Evolutionary conservation across 1,139 yeast species (phyloP).

Genomic region (Diutina mesorugosa): DNA sequence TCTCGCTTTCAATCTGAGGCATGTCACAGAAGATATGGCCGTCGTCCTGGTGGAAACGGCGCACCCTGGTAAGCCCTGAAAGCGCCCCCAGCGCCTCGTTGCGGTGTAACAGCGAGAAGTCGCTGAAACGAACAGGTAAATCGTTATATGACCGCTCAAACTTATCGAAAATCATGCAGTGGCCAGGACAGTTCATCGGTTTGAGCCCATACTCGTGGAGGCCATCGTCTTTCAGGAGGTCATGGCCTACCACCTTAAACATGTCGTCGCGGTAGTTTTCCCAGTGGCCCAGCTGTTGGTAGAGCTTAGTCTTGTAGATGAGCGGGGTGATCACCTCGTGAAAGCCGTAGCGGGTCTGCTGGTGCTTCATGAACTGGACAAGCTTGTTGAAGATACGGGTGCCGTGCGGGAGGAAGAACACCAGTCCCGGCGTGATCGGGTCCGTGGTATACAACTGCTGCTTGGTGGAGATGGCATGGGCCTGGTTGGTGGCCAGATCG

Average conservation of each 20-base stretch:
- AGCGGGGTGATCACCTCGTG: constrained; percentile 91
- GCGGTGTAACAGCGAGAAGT: constrained; percentile 88
- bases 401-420: constrained; percentile 87
- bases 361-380: constrained; percentile 71
- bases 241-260: constrained; percentile 64
- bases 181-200: constrained; percentile 99
- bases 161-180: constrained; percentile 73
- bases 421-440: constrained; percentile 73
- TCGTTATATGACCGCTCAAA: constrained; percentile 84
- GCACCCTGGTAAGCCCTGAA: constrained; percentile 85
- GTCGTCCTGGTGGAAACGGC: constrained; percentile 97
- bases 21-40: constrained; percentile 92
- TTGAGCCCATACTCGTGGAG: constrained; percentile 66
- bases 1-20: constrained; percentile 72
- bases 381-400: constrained; percentile 73
- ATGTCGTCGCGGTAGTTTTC: constrained; percentile 87
- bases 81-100: constrained; percentile 94
- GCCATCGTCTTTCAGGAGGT: constrained; percentile 16
- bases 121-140: constrained; percentile 80
- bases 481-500: constrained; percentile 17
- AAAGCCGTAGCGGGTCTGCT: constrained; percentile 73
- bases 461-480: constrained; percentile 39
- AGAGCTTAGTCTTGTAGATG: constrained; percentile 69
- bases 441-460: constrained; percentile 72
- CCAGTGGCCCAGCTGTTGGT: constrained; percentile 97